Conservation (phyloP, 225 moss, liverwort and hornwort species). For the Antitrichia curtipendula region DNA sequence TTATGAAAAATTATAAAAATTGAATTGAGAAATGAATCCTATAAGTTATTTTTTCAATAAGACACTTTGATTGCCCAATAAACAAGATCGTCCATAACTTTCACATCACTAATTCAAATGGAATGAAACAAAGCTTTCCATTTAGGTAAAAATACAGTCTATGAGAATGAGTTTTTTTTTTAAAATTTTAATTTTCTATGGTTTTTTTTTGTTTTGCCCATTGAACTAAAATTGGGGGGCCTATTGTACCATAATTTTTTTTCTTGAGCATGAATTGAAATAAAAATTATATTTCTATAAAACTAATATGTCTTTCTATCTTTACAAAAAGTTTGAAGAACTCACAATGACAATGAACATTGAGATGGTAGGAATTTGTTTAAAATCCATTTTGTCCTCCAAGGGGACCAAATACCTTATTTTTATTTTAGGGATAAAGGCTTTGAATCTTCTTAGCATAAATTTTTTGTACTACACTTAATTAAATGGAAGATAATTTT, state of each 20-base stretch:
- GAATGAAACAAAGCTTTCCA: background rate
- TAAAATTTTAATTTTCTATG: background rate
- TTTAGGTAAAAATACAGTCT: background rate
- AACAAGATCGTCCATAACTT: background rate
- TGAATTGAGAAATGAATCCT: rapidly evolving
- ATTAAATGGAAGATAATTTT: background rate
- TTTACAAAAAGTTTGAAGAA: background rate
- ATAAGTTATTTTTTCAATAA: background rate
- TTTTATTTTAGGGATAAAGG: background rate
- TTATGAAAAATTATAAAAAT: background rate
- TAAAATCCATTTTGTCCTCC: background rate
- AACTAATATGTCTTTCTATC: background rate
- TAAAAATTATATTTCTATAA: background rate
- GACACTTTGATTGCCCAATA: rapidly evolving
- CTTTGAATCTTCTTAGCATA: background rate
- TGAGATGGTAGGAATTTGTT: rapidly evolving
- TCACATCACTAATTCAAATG: background rate
- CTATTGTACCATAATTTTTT: background rate
- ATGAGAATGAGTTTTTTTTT: too few relatives aligned
- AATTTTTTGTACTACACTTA: background rate
- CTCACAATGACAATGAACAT: background rate
- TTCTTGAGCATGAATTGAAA: rapidly evolving
- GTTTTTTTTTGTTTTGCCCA: rapidly evolving
- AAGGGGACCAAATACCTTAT: too few relatives aligned
- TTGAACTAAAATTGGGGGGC: rapidly evolving